Evolutionary conservation across 495 filamentous ascomycete species (phyloP), one percentile per base, ranked within the genome.

Genomic region (Staphylotrichum longicolle): DNA sequence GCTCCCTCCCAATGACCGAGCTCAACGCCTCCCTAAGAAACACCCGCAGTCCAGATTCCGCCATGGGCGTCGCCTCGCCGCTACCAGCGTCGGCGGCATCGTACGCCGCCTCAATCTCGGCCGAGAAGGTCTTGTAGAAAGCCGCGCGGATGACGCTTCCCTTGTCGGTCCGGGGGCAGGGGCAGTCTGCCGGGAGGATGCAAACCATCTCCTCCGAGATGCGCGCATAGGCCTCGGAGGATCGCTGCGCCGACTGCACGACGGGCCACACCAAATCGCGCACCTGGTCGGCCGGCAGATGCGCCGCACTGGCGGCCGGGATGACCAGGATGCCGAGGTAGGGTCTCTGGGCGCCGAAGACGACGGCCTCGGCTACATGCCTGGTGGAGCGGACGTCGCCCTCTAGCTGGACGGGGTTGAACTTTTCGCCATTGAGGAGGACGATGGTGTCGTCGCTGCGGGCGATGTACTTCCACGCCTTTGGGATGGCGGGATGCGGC

Each of bases 371-470:
- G 35, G 35, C 35, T 7, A 54, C 51, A 5, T 3, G 7, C 35
- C 8, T 15, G 35, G 40, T 8, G 7, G 35, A 40, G 7, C 51
- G 49, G 4, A 51, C 33, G 3, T 35, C 12, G 33, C 49, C 49
- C 33, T 51, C 49, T 2, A 51, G 33, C 4, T 35, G 49, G 33
- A 88, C 63, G 0, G 88, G 86, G n/a, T 87, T 73, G 0, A 88
- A 79, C 59, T 91, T 91, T 65, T 90, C 86, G 0, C 88, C 88
- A 58, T 84, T 91, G 6, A 82, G 66, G 7, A 91, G 78, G 0
- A 82, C 86, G 12, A 91, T 77, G 2, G 80, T 75, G 63, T 88
- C 85, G 58, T 91, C 88, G 3, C 82, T 66, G 6, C 88, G 78
- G 5, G 77, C 80, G 20, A 83, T 66, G 57, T 87, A 89, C 63